These are phyloP conservation scores for Thymus quinquecostatus DNA, from an alignment of 257 asterid genomes.

Conservation along the genomic window DNA sequence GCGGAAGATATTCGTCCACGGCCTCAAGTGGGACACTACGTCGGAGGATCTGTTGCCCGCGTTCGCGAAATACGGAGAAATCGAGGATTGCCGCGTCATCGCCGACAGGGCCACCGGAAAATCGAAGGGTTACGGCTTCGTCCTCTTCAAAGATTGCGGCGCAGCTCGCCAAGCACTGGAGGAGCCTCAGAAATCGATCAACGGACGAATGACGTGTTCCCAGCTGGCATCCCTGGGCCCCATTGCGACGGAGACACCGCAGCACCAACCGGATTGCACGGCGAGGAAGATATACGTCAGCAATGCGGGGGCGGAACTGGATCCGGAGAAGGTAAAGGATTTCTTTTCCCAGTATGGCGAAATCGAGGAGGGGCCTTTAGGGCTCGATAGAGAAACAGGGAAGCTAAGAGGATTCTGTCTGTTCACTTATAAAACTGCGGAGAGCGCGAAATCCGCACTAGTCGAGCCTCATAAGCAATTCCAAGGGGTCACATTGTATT, in stretches of 20 bases:
- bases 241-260: neutral
- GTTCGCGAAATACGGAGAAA: conserved; percentile 26
- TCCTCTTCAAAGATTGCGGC: conserved; percentile 21
- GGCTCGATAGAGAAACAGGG: conserved; percentile 29
- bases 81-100: conserved; percentile 30
- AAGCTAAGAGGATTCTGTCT: conserved; percentile 25
- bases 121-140: conserved; percentile 25
- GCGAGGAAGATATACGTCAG: conserved; percentile 28
- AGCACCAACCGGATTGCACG: conserved; percentile 16
- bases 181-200: conserved; percentile 27
- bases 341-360: conserved; percentile 28
- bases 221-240: conserved; percentile 21
- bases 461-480: conserved; percentile 20
- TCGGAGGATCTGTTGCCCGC: conserved; percentile 11
- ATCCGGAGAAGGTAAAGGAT: conserved; percentile 19
- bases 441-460: conserved; percentile 24
- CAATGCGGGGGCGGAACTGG: conserved; percentile 27
- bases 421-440: conserved; percentile 18
- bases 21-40: conserved; percentile 25
- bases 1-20: conserved; percentile 31
- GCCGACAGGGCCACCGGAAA: neutral
- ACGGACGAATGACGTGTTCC: conserved; percentile 16
- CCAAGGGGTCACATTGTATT: conserved; percentile 22
- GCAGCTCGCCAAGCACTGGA: conserved; percentile 28
- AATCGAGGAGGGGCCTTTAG: conserved; percentile 32